phyloP scores from a whole-genome alignment of 352 stramenopile species.

The Globisporangium acanthophoron region DNA sequence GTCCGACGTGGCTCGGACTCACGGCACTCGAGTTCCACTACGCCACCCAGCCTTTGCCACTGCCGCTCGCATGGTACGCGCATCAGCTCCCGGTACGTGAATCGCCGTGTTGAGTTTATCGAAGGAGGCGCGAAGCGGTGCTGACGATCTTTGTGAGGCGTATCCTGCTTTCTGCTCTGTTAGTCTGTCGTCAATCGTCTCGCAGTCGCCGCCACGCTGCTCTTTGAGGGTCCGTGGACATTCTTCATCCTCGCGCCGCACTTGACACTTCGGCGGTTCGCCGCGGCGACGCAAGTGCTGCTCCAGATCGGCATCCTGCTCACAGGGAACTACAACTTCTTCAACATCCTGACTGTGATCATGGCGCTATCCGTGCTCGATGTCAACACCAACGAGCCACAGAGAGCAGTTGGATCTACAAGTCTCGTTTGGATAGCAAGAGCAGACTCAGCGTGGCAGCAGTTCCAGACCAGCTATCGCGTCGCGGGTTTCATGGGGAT shows the following conservation, averaged over 20 bases:
- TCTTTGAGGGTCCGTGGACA: conserved; percentile 85
- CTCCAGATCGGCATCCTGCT: conserved; percentile 85
- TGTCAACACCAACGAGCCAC: neutral
- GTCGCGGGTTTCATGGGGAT: neutral
- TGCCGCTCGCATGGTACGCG: conserved; percentile 80
- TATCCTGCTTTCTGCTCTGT: neutral
- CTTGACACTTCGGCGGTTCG: conserved; percentile 40
- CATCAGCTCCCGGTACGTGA: conserved; percentile 66
- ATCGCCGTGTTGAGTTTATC: neutral
- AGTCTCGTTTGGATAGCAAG: neutral
- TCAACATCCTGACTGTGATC: conserved; percentile 88
- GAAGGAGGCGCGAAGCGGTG: too few relatives aligned
- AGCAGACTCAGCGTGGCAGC: neutral
- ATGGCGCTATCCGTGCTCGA: conserved; percentile 34
- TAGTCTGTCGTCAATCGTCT: conserved; percentile 71
- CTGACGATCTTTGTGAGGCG: neutral
- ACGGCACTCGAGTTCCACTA: conserved; percentile 92
- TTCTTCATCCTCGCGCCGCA: conserved; percentile 83
- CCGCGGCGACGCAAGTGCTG: conserved; percentile 54
- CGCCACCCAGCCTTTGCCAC: conserved; percentile 79
- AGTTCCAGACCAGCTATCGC: neutral
- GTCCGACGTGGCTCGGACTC: conserved; percentile 87
- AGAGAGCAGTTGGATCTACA: neutral
- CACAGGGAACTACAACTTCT: conserved; percentile 94
- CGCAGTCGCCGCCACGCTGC: conserved; percentile 74